Evolutionary conservation across 2,329 filamentous ascomycete species (phyloP).

Genomic region (Amylocarpus encephaloides): DNA sequence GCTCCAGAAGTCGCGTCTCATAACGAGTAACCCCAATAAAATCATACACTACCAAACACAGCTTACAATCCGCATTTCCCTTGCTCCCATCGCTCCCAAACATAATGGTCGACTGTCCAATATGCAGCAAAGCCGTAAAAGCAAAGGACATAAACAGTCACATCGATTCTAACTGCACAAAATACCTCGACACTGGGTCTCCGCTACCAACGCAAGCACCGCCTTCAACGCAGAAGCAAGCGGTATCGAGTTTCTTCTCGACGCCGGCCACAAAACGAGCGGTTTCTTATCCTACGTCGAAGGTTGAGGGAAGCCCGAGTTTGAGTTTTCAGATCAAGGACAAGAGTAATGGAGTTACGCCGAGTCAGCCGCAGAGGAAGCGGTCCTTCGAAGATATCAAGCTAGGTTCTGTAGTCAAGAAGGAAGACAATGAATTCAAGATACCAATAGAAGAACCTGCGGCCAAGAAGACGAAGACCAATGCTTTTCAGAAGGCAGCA

Average conservation of each 20-base stretch:
- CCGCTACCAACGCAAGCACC: slow-evolving; percentile 32
- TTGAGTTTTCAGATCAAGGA: slow-evolving; percentile 32
- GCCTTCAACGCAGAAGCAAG: slow-evolving; percentile 39
- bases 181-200: slow-evolving; percentile 50
- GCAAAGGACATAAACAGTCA: slow-evolving; percentile 78
- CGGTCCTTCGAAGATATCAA: slow-evolving; percentile 29
- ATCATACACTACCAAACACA: no score
- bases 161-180: slow-evolving; percentile 75
- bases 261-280: slow-evolving; percentile 53
- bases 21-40: no score
- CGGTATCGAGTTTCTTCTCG: slow-evolving; percentile 54
- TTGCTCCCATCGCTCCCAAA: no score
- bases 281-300: slow-evolving; percentile 25
- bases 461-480: slow-evolving; percentile 62
- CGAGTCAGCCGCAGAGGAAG: slow-evolving; percentile 23
- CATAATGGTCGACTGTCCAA: slow-evolving; percentile 64
- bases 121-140: slow-evolving; percentile 69
- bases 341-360: slow-evolving; percentile 23
- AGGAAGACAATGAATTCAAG: slow-evolving; percentile 10
- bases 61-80: no score
- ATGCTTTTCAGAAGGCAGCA: slow-evolving; percentile 59
- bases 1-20: background rate
- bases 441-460: slow-evolving; percentile 16
- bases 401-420: background rate
- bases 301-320: slow-evolving; percentile 30